phyloP scores from a whole-genome alignment of 192 early-diverging fungal genomes.

The Umbelopsis ramanniana region DNA sequence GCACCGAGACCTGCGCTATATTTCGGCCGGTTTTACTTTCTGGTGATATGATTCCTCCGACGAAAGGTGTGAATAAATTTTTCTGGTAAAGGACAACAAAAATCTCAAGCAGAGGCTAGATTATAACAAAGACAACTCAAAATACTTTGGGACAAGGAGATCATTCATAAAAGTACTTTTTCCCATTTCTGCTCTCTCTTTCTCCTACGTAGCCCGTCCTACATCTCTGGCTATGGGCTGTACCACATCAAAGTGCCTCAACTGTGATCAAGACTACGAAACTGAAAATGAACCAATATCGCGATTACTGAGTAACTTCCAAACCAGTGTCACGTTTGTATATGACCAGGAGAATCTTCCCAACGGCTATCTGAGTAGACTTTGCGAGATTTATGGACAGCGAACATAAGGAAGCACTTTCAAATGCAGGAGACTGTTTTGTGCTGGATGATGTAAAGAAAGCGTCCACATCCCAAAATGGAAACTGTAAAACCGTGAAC shows the following conservation, averaged over 20 bases:
- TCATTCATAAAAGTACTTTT: neutral
- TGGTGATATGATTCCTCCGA: too few relatives aligned
- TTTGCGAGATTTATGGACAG: neutral
- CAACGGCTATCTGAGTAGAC: neutral
- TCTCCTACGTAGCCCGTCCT: neutral
- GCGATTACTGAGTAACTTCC: neutral
- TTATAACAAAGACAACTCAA: too few relatives aligned
- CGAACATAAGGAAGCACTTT: too few relatives aligned
- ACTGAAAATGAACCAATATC: neutral
- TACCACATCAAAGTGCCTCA: neutral
- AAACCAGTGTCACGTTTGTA: neutral
- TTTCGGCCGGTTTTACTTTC: too few relatives aligned
- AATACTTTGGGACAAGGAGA: too few relatives aligned
- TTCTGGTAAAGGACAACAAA: too few relatives aligned
- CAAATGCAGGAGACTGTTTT: neutral
- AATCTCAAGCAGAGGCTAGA: too few relatives aligned
- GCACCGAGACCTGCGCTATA: too few relatives aligned
- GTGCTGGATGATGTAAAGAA: neutral
- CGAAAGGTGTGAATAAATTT: too few relatives aligned
- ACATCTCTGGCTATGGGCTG: neutral
- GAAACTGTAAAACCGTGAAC: neutral
- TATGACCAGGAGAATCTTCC: neutral
- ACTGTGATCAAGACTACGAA: neutral
- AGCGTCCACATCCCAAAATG: neutral
- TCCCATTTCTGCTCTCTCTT: neutral